A percentile compares a stretch with the other conserved stretches of the same genome.
phyloP scores from a whole-genome alignment of 495 filamentous ascomycete species.

The Monascus purpureus region DNA sequence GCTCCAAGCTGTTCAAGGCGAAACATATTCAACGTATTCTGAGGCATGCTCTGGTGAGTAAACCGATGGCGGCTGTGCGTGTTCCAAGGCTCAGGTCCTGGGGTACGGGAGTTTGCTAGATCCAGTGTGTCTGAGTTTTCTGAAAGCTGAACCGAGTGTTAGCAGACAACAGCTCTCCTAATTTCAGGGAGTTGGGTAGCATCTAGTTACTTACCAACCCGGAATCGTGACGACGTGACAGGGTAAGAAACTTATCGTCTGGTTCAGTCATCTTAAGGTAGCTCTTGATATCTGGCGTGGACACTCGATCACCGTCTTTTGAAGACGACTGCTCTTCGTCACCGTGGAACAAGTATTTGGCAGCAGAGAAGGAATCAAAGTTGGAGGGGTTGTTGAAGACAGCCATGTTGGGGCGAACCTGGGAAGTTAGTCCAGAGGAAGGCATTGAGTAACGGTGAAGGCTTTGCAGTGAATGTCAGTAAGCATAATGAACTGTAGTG shows the following conservation, averaged over 20 bases:
- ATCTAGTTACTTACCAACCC: slow-evolving; percentile 63
- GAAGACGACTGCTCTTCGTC: slow-evolving; percentile 48
- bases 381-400: slow-evolving; percentile 28
- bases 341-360: slow-evolving; percentile 71
- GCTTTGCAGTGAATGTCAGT: slow-evolving; percentile 24
- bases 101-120: slow-evolving; percentile 56
- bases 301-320: slow-evolving; percentile 35
- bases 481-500: neutral
- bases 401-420: slow-evolving; percentile 36
- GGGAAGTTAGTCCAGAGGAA: slow-evolving; percentile 46
- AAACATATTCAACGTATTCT: slow-evolving; percentile 35
- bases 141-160: slow-evolving; percentile 45
- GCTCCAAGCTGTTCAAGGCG: slow-evolving; percentile 19
- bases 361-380: slow-evolving; percentile 60
- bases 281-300: slow-evolving; percentile 50
- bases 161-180: slow-evolving; percentile 4
- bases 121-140: slow-evolving; percentile 72
- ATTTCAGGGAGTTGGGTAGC: no score
- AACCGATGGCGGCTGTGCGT: slow-evolving; percentile 60
- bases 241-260: slow-evolving; percentile 73
- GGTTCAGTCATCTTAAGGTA: slow-evolving; percentile 59
- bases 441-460: slow-evolving; percentile 87
- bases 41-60: slow-evolving; percentile 67
- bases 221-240: slow-evolving; percentile 55
- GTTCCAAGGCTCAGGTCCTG: slow-evolving; percentile 52